Evolutionary conservation across 208 protist genomes (phyloP).

Genomic region (Wallacemonas sp.): DNA sequence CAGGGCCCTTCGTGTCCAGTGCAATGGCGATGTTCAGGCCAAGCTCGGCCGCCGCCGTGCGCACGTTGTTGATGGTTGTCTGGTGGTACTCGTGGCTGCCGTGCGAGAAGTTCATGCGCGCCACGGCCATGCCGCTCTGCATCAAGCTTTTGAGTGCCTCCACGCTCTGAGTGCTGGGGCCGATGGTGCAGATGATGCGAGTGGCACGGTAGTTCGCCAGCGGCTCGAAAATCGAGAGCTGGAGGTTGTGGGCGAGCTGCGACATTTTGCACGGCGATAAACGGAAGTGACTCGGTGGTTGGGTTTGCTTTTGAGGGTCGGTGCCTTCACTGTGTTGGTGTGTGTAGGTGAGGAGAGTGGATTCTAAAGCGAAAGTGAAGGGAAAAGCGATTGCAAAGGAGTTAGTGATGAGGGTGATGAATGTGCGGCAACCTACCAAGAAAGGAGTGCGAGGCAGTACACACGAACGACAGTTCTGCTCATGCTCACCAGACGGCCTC

Average conservation of each 20-base stretch:
- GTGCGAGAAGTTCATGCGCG: conserved; percentile 98
- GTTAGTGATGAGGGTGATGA: background rate
- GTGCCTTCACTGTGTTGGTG: too few relatives aligned
- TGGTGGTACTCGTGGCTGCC: conserved; percentile 96
- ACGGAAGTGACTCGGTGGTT: too few relatives aligned
- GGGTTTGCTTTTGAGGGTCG: too few relatives aligned
- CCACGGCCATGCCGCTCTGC: conserved; percentile 96
- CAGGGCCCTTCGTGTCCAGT: conserved; percentile 97
- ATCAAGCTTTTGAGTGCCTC: conserved; percentile 93
- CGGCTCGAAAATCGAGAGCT: conserved; percentile 88
- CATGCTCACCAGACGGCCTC: too few relatives aligned
- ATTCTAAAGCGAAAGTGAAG: background rate
- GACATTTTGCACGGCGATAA: conserved; percentile 40
- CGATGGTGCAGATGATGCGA: conserved; percentile 97
- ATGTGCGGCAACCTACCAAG: background rate
- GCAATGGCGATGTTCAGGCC: conserved; percentile 92
- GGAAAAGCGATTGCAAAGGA: background rate
- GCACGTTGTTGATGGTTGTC: conserved; percentile 93
- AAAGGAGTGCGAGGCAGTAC: too few relatives aligned
- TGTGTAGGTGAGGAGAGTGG: background rate
- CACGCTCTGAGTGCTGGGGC: conserved; percentile 93
- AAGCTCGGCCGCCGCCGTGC: conserved; percentile 84
- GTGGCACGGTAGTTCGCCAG: conserved; percentile 79
- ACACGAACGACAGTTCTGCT: too few relatives aligned
- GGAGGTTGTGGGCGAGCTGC: conserved; percentile 86